Evolutionary conservation across 176 grass and related monocot genomes (phyloP), one percentile per base, ranked within the genome.

Genomic region (Carex myosuroides): DNA sequence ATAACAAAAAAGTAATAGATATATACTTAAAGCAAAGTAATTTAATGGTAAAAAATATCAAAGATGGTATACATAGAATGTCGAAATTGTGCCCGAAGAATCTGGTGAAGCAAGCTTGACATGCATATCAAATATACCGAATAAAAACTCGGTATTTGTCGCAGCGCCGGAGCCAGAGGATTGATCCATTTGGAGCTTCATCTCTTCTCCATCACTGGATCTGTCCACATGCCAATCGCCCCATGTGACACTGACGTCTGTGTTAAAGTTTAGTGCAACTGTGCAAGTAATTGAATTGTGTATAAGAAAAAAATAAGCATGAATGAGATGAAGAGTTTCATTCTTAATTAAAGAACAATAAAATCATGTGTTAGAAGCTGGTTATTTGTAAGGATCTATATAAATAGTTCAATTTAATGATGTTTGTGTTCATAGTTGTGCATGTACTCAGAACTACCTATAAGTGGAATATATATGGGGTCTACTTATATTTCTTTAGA

Each of bases 91-190:
- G 75, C 75, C 85, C 0, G 18, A 37, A 39, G 85, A 86, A 13
- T 86, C 78, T 7, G 74, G 74, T 21, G 4, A 44, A 70, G 68
- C 81, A 59, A 86, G 72, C 78, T 86, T 86, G 22, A 86, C 17
- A 61, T 80, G 72, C 60, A 86, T 61, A 81, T 81, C 75, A 70
- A 86, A 86, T 81, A 29, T 69, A 86, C 85, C 85, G 0, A 86
- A 86, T 4, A 81, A 56, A 68, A 86, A 86, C 16, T 65, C 85
- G 1, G 37, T 52, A 26, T 68, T 86, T 3, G 85, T 64, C 21
- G 59, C 62, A 48, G 53, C 59, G 8, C 74, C 60, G 6, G 85
- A 80, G 62, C 85, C 75, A 20, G 85, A 81, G 60, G 21, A 64
- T 69, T 59, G 70, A 86, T 86, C 85, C 85, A 86, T 86, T 61